Base-by-base conservation (phyloP, 345 rosid species). In the Cardamine resedifolia region DNA sequence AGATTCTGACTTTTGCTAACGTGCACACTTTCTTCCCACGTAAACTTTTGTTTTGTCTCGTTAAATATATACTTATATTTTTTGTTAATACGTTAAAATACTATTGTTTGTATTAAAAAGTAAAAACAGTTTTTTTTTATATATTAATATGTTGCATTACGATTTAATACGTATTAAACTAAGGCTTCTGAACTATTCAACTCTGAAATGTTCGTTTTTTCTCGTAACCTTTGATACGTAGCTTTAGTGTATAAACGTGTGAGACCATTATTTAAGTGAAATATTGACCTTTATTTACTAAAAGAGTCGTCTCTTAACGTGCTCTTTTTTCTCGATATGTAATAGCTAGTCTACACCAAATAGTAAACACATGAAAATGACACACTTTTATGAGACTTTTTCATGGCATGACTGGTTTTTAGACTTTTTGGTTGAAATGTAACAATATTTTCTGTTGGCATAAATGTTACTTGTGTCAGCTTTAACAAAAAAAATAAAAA, bases 1-100 rank as follows among this genome's bases (percentile, higher is more conserved):
- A 44, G 64, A 59, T 79, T 67, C 78, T 74, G 45, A 67, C 66
- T 69, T 80, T 38, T 47, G 58, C 76, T 53, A 65, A 53, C 75
- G 66, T 58, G 64, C 39, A 52, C 62, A 31, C 49, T 70, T 58
- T 31, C 49, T 23, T 30, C 12, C 39, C 41, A 43, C 27, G 24
- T 68, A 10, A 44, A 20, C 4, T 6, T 15, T 6, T 15, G 27
- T 53, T 51, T 58, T 28, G 23, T 36, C 26, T 74, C 41, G 24
- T 43, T 53, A 31, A 31, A 31, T 31, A 31, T 31, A 31, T 31
- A 0, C 1, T 10, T 2, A 0, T 39, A n/a, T 4, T n/a, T 41
- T 6, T 41, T 41, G 47, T 41, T 15, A 15, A 41, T 41, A 41
- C 45, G 45, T 41, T 14, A 41, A 41, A 41, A 38, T n/a, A 41